Evolutionary conservation across 2,329 filamentous ascomycete genomes (phyloP).

Genomic region (Bipolaris bicolor): DNA sequence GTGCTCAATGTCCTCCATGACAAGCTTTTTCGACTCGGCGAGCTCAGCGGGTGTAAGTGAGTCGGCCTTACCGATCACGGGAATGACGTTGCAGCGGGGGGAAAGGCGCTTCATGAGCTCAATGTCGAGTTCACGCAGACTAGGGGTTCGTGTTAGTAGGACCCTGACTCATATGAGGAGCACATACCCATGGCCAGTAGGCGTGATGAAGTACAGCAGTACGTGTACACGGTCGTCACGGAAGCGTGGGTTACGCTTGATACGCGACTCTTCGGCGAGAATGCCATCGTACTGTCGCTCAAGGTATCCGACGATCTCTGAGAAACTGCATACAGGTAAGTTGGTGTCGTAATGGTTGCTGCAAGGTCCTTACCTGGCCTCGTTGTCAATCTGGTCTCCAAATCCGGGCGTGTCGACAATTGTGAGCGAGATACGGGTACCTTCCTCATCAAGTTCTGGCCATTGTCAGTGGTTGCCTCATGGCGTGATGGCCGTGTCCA

Average conservation of each 20-base stretch:
- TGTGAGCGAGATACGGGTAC: slow-evolving; percentile 95
- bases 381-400: slow-evolving; percentile 98
- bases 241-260: slow-evolving; percentile 99
- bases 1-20: slow-evolving; percentile 99
- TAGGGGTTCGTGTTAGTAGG: slow-evolving; percentile 47
- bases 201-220: slow-evolving; percentile 98
- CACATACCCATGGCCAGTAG: slow-evolving; percentile 87
- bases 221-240: slow-evolving; percentile 98
- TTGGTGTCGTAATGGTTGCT: neutral
- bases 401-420: slow-evolving; percentile 99
- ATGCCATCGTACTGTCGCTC: slow-evolving; percentile 99
- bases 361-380: slow-evolving; percentile 74
- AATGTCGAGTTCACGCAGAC: slow-evolving; percentile 97
- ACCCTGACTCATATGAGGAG: neutral
- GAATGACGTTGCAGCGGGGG: slow-evolving; percentile 97
- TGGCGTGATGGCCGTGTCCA: neutral
- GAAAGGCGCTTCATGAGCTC: slow-evolving; percentile 99
- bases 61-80: slow-evolving; percentile 97
- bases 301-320: slow-evolving; percentile 96
- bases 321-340: slow-evolving; percentile 69
- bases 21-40: slow-evolving; percentile 98
- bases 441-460: slow-evolving; percentile 90
- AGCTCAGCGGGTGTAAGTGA: slow-evolving; percentile 95
- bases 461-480: slow-evolving; percentile 13
- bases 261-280: slow-evolving; percentile 97